Evolutionary conservation across 2,329 filamentous ascomycete species (phyloP).

Genomic region (Xylariaceae sp.): DNA sequence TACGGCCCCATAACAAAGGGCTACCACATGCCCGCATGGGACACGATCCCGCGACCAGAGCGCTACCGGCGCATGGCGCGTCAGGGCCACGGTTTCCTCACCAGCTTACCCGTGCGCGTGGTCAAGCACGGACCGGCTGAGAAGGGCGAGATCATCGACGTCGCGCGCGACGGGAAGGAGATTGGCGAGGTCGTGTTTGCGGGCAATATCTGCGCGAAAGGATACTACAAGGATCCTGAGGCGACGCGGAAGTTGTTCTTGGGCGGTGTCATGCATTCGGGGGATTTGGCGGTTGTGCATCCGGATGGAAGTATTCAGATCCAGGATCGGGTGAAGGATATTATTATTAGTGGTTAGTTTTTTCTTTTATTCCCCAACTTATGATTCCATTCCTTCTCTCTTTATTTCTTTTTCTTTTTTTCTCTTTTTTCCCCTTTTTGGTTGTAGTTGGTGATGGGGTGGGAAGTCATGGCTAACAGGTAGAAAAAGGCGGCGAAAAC

Average conservation of each 20-base stretch:
- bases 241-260: conserved; percentile 83
- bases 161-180: conserved; percentile 64
- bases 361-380: neutral
- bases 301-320: conserved; percentile 88
- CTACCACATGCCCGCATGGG: conserved; percentile 82
- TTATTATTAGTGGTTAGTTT: conserved; percentile 81
- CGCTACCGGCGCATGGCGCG: conserved; percentile 87
- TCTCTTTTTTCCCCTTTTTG: no score
- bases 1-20: conserved; percentile 96
- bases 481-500: conserved; percentile 74
- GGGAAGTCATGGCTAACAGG: no score
- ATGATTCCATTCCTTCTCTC: neutral
- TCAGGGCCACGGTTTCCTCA: conserved; percentile 88
- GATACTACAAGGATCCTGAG: conserved; percentile 84
- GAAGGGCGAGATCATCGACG: conserved; percentile 55
- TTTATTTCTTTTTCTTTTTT: neutral
- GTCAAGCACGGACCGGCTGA: conserved; percentile 72
- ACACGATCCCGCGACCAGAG: conserved; percentile 64
- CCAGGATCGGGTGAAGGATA: conserved; percentile 90
- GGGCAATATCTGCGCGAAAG: conserved; percentile 88
- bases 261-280: conserved; percentile 81
- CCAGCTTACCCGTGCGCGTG: conserved; percentile 67
- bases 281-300: conserved; percentile 91
- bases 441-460: no score
- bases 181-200: conserved; percentile 81